Evolutionary conservation across 2,329 filamentous ascomycete genomes (phyloP).

Genomic region (Apiospora phragmitis): DNA sequence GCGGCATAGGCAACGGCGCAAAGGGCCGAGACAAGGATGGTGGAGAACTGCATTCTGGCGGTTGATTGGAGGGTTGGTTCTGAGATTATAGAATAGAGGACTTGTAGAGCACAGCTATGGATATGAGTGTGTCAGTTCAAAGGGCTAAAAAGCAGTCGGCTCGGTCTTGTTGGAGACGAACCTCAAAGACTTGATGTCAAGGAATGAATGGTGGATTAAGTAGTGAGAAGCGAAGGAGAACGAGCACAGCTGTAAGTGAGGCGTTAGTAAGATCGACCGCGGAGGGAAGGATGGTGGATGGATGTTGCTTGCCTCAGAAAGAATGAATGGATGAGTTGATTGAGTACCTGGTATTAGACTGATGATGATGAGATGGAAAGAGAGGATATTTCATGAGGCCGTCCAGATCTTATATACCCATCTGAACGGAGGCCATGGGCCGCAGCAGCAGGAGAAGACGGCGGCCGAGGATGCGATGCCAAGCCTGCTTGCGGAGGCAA

Average conservation of each 20-base stretch:
- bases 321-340: conserved; percentile 39
- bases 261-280: conserved; percentile 22
- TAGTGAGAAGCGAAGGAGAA: conserved; percentile 18
- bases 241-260: conserved; percentile 47
- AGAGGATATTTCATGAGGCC: conserved; percentile 22
- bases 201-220: conserved; percentile 36
- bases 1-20: conserved; percentile 46
- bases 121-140: conserved; percentile 21
- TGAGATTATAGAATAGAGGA: conserved; percentile 24
- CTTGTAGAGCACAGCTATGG: conserved; percentile 45
- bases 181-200: conserved; percentile 38
- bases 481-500: conserved; percentile 26
- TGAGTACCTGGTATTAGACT: conserved; percentile 30
- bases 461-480: conserved; percentile 27
- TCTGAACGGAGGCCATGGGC: conserved; percentile 16
- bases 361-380: conserved; percentile 33
- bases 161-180: conserved; percentile 33
- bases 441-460: conserved; percentile 24
- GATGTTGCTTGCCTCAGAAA: conserved; percentile 43
- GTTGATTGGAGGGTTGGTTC: conserved; percentile 15
- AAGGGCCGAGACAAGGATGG: conserved; percentile 45
- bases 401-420: conserved; percentile 39
- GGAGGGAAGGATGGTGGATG: conserved; percentile 4
- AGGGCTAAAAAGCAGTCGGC: not conserved
- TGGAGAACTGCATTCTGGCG: conserved; percentile 51